Percentiles rank a stretch among this genome's conserved stretches.
Conservation (phyloP, 2,329 filamentous ascomycete genomes). For the Leptoxyphium fumago region DNA sequence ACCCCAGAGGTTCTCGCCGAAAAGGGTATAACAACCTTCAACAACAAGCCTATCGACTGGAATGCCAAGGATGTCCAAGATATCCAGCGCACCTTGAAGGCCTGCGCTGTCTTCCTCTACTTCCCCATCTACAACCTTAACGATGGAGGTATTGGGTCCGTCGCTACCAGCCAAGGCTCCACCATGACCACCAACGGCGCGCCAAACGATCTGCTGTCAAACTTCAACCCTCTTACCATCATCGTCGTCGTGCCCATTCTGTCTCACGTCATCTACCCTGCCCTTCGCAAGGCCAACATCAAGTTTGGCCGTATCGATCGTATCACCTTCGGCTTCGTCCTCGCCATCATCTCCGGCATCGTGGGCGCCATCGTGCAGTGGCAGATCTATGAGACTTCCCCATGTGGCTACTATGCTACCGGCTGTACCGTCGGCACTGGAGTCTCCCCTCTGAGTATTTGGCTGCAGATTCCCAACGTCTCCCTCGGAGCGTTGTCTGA, state of each 20-base stretch:
- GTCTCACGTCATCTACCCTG: constrained; percentile 29
- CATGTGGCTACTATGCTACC: constrained; percentile 28
- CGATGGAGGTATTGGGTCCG: constrained; percentile 17
- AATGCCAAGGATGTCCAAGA: constrained; percentile 57
- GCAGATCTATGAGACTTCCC: constrained; percentile 35
- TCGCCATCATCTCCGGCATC: constrained; percentile 34
- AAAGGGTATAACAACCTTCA: constrained; percentile 7
- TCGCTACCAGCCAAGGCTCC: constrained; percentile 8
- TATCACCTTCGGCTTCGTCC: constrained; percentile 34
- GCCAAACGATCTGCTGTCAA: constrained; percentile 32
- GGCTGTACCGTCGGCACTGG: constrained; percentile 4
- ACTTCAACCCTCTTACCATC: constrained; percentile 30
- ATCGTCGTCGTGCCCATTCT: constrained; percentile 29
- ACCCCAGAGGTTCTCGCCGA: constrained; percentile 10
- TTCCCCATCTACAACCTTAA: constrained; percentile 26
- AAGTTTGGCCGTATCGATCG: constrained; percentile 33
- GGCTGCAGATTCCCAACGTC: constrained; percentile 16
- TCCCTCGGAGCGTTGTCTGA: constrained; percentile 26
- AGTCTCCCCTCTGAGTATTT: constrained; percentile 8
- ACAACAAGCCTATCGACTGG: constrained; percentile 30
- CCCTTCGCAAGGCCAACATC: constrained; percentile 24
- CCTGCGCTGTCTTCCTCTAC: constrained; percentile 51
- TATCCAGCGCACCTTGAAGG: constrained; percentile 46
- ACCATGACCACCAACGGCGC: constrained; percentile 18
- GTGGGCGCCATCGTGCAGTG: constrained; percentile 40